Conservation (phyloP, 805 yeast genomes). For the Suhomyces xylopsoci region DNA sequence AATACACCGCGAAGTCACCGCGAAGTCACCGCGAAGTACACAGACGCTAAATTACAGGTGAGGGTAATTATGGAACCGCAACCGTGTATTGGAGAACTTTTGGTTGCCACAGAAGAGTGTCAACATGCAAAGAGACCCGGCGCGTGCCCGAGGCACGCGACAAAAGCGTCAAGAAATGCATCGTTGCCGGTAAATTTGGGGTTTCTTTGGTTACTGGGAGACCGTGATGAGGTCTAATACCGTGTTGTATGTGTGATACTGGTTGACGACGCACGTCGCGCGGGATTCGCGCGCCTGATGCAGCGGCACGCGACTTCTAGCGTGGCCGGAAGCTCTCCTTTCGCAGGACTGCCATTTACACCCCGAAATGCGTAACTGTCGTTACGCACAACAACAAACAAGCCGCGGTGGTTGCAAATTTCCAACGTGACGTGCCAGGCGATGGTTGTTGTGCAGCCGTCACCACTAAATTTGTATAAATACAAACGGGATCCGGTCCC, state of each 20-base stretch:
- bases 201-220: too few relatives aligned
- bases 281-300: background rate
- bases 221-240: too few relatives aligned
- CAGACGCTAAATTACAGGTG: background rate
- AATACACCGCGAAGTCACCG: too few relatives aligned
- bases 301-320: constrained; percentile 5
- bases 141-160: background rate
- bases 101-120: background rate
- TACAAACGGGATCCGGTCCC: background rate
- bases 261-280: background rate
- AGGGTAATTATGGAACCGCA: background rate
- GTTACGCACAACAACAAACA: constrained; percentile 1
- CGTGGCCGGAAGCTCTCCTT: constrained; percentile 2
- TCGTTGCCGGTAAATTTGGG: too few relatives aligned
- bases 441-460: background rate
- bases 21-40: background rate
- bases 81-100: background rate
- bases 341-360: constrained; percentile 6
- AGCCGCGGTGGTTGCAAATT: background rate
- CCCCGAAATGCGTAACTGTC: constrained; percentile 6
- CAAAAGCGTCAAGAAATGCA: background rate
- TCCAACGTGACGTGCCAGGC: background rate
- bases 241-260: background rate
- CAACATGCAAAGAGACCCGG: too few relatives aligned
- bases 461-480: background rate